A percentile compares a stretch with the other conserved stretches of the same genome.
phyloP scores from a whole-genome alignment of 768 basidiomycete species.

The Panellus pusillus region DNA sequence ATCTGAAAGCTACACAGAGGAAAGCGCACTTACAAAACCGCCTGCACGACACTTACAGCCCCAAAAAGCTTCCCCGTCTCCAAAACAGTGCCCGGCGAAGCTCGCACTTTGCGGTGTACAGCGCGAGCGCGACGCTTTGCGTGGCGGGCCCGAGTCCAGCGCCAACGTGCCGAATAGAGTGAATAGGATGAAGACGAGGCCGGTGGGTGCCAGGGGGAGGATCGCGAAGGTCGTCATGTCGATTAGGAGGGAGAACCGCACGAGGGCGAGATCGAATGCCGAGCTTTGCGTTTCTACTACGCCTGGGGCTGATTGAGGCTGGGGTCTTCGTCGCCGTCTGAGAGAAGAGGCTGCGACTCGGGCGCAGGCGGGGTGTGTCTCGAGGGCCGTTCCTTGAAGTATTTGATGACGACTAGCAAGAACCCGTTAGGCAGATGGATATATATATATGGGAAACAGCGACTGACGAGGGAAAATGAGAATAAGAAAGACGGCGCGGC shows the following conservation, averaged over 20 bases:
- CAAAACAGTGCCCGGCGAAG: too few species aligned
- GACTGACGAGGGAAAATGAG: conserved; percentile 60
- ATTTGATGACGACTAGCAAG: conserved; percentile 42
- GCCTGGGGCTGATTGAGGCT: conserved; percentile 10
- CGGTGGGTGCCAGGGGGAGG: conserved; percentile 37
- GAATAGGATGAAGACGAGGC: conserved; percentile 45
- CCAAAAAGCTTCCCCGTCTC: too few species aligned
- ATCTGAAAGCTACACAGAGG: too few species aligned
- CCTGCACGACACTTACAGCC: too few species aligned
- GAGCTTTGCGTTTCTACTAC: conserved; percentile 47
- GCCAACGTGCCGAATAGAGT: conserved; percentile 58
- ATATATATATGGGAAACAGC: background rate
- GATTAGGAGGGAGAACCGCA: conserved; percentile 58
- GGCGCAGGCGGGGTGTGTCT: conserved; percentile 14
- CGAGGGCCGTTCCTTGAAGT: conserved; percentile 38
- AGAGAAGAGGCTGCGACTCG: conserved; percentile 25
- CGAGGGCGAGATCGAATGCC: conserved; percentile 68
- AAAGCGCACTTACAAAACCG: too few species aligned
- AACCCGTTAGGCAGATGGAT: background rate
- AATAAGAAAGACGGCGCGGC: conserved; percentile 56
- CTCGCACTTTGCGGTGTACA: conserved; percentile 43
- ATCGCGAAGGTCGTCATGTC: conserved; percentile 52
- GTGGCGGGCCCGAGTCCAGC: conserved; percentile 64
- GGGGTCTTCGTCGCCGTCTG: conserved; percentile 3
- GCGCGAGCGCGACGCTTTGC: conserved; percentile 69